Conservation (phyloP, 2,329 filamentous ascomycete species). For the Zalaria sp. region DNA sequence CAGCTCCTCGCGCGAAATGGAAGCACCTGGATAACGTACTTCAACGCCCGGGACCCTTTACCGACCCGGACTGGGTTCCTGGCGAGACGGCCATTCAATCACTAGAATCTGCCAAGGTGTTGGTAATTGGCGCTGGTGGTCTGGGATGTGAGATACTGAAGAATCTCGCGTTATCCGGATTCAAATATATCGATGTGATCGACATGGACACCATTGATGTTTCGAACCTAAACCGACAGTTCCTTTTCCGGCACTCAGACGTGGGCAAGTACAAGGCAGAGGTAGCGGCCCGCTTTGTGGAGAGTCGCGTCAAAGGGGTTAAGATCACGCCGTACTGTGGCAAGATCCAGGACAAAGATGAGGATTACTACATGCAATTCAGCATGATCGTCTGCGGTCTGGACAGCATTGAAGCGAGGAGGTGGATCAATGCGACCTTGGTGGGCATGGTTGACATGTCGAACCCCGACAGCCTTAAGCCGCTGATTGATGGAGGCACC, state of each 20-base stretch:
- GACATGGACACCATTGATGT: slow-evolving; percentile 99
- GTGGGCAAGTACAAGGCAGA: slow-evolving; percentile 91
- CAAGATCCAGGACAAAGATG: slow-evolving; percentile 92
- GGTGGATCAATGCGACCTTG: slow-evolving; percentile 95
- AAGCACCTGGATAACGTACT: slow-evolving; percentile 73
- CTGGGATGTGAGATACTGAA: slow-evolving; percentile 95
- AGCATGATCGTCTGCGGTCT: slow-evolving; percentile 85
- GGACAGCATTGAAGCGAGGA: slow-evolving; percentile 91
- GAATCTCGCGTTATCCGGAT: slow-evolving; percentile 86
- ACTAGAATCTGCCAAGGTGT: slow-evolving; percentile 51
- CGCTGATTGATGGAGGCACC: slow-evolving; percentile 89
- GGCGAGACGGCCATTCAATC: slow-evolving; percentile 38
- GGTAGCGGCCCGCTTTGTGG: slow-evolving; percentile 81
- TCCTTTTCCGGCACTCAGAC: slow-evolving; percentile 82
- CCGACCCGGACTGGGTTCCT: slow-evolving; percentile 41
- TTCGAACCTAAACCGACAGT: slow-evolving; percentile 94
- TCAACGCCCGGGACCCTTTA: slow-evolving; percentile 65
- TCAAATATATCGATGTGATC: slow-evolving; percentile 95
- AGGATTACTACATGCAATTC: slow-evolving; percentile 95
- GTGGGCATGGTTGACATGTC: slow-evolving; percentile 79
- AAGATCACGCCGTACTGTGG: slow-evolving; percentile 88
- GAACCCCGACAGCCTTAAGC: slow-evolving; percentile 75
- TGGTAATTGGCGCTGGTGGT: slow-evolving; percentile 70
- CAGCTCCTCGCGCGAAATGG: slow-evolving; percentile 28
- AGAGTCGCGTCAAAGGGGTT: slow-evolving; percentile 77